Base-by-base conservation (phyloP, 2,329 filamentous ascomycete species). In the Epichloe sibirici region DNA sequence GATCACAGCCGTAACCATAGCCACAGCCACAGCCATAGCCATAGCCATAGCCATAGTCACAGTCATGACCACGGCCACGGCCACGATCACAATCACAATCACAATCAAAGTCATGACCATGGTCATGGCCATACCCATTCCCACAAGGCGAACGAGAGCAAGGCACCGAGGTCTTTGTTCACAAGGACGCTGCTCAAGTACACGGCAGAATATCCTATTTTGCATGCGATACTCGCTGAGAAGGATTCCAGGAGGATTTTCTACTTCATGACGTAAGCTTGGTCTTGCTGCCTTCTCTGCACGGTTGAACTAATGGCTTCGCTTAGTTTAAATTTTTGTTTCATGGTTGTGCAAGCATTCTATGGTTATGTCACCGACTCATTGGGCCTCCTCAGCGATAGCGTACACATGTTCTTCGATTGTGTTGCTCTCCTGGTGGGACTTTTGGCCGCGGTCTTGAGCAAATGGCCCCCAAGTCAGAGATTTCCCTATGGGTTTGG, bases 351-450 rank as follows among this genome's bases (percentile, higher is more conserved):
- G 1, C 93, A 98, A 63, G 86, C 90, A 42, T 89, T 91, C 56
- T 98, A 98, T 63, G 93, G 93, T 48, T 94, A 93, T 61, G 72
- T 93, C 11, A 97, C 90, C 3, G 90, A 95, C 59, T 98, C 93
- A 0, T 74, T 98, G 5, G 93, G 93, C 3, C 76, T 98, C n/a
- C 79, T 98, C 17, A 95, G 90, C 59, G 93, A 98, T 69, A 97
- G 90, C 62, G 93, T 98, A 57, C 93, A 98, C 70, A 98, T 98
- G 93, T 91, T 98, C 63, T 97, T 98, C 62, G 93, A 98, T 69
- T 98, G 93, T 60, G 83, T 96, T 38, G 93, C 91, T 21, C 77
- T 98, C 31, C 81, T 88, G 1, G 90, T 98, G 38, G 93, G 93
- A 11, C 75, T 98, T 9, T 85, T 91, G 60, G 93, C 93, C 31